Base-by-base conservation (phyloP, 2,329 filamentous ascomycete genomes). In the Beauveria bassiana region DNA sequence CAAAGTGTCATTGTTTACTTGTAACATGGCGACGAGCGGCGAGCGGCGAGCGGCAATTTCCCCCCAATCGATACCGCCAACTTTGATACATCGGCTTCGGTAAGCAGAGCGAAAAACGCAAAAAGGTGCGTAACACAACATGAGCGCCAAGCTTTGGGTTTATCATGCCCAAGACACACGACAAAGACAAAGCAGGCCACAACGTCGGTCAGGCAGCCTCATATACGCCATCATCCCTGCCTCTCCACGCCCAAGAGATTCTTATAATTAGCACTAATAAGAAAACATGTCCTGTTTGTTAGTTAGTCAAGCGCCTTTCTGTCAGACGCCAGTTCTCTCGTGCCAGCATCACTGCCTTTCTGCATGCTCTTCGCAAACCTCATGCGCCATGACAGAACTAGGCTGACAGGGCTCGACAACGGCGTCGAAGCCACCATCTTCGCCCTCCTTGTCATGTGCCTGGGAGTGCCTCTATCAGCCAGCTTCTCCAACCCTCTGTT, bases 121-220 rank as follows among this genome's bases (percentile, higher is more conserved):
- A 14, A 43, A 16, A 55, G 24, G 22, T n/a, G 24, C n/a, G 26
- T 46, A 31, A 46, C 40, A 56, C 53, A 26, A 18, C 53, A 56
- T 56, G 49, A 18, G 26, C 14, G 53, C 53, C 53, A 56, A 56
- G 53, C 53, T 45, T 56, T 45, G 53, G 40, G 53, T 56, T 56
- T 46, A 54, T 38, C 28, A 34, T 40, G n/a, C 49, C 49, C 31
- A 53, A 53, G 50, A 40, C 50, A 43, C 20, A 53, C 9, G n/a
- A 20, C 28, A 26, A 22, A 20, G 10, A 28, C 26, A 28, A 10
- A 51, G 9, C 52, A 46, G 24, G 31, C n/a, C 18, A n/a, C 8
- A 8, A 26, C 16, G 53, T 56, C 40, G 40, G 53, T 56, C 16
- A 56, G 53, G 53, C 53, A 56, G 53, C 53, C 40, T 46, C 26